A percentile compares a stretch with the other conserved stretches of the same genome.
phyloP scores from a whole-genome alignment of 495 filamentous ascomycete genomes.

The Mytilinidion resinicola region DNA sequence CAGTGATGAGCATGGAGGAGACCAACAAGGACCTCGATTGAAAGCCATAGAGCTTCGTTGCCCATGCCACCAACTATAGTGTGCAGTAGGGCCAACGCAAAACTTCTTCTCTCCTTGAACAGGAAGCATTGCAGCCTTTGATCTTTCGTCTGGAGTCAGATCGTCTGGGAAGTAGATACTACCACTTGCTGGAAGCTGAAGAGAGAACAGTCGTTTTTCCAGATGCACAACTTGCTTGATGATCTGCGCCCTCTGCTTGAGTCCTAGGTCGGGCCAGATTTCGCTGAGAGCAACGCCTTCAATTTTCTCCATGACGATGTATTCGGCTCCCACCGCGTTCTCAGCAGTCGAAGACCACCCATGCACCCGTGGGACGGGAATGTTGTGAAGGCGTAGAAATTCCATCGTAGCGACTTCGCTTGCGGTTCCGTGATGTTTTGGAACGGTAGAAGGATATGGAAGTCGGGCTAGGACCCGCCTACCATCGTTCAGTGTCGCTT shows the following conservation, averaged over 20 bases:
- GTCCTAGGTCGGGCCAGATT: conserved; percentile 34
- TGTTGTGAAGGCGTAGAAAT: conserved; percentile 34
- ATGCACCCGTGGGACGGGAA: conserved; percentile 28
- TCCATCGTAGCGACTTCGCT: conserved; percentile 45
- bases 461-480: conserved; percentile 3
- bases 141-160: conserved; percentile 2
- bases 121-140: no score
- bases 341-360: conserved; percentile 12
- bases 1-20: no score
- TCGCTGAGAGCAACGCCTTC: conserved; percentile 13
- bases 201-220: conserved; percentile 35
- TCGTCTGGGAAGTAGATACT: conserved; percentile 39
- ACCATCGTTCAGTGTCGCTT: conserved; percentile 5
- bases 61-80: conserved; percentile 13
- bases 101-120: conserved; percentile 1
- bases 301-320: conserved; percentile 24
- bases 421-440: conserved; percentile 36
- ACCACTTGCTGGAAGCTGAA: conserved; percentile 36
- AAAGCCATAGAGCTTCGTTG: conserved; percentile 13
- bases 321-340: conserved; percentile 19
- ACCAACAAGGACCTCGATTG: conserved; percentile 16
- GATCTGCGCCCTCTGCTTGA: conserved; percentile 33
- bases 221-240: conserved; percentile 39
- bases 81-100: conserved; percentile 14
- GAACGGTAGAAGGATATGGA: conserved; percentile 19